phyloP scores from a whole-genome alignment of 2,329 filamentous ascomycete genomes.

The Ophiostoma angusticollis region DNA sequence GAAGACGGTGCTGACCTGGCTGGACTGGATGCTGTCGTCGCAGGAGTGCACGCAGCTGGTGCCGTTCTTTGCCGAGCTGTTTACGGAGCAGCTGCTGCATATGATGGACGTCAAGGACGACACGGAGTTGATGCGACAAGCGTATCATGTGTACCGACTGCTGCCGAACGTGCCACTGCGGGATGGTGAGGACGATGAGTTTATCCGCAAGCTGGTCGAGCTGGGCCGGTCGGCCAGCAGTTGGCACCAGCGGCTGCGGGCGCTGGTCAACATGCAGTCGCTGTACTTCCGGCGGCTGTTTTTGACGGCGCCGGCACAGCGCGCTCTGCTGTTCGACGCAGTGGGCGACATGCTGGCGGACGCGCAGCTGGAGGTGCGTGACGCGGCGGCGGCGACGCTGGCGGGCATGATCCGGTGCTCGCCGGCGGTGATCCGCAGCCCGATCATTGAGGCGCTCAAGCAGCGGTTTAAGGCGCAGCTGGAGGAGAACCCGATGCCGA shows the following conservation, averaged over 20 bases:
- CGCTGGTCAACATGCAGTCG: conserved; percentile 96
- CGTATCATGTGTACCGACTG: conserved; percentile 94
- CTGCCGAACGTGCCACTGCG: conserved; percentile 90
- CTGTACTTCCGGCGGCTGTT: conserved; percentile 96
- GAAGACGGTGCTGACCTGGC: conserved; percentile 91
- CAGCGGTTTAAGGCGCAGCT: conserved; percentile 67
- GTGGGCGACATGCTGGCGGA: conserved; percentile 95
- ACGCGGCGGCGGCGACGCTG: conserved; percentile 81
- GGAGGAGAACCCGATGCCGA: conserved; percentile 76
- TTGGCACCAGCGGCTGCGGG: conserved; percentile 91
- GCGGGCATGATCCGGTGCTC: conserved; percentile 98
- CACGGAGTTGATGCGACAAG: conserved; percentile 82
- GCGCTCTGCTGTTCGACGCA: conserved; percentile 72
- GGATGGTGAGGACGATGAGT: conserved; percentile 68
- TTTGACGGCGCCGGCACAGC: conserved; percentile 61
- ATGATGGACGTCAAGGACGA: conserved; percentile 99
- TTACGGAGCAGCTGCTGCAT: conserved; percentile 87
- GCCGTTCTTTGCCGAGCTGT: conserved; percentile 77
- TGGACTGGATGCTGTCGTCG: conserved; percentile 80
- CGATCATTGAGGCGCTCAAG: conserved; percentile 64
- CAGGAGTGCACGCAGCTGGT: conserved; percentile 87
- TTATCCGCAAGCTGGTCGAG: conserved; percentile 74
- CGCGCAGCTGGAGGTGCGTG: conserved; percentile 81
- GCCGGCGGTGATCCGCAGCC: conserved; percentile 62
- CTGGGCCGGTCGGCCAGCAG: conserved; percentile 74